Evolutionary conservation across 306 rosid genomes (phyloP), one percentile per base, ranked within the genome.

Genomic region (Cucumis melo): DNA sequence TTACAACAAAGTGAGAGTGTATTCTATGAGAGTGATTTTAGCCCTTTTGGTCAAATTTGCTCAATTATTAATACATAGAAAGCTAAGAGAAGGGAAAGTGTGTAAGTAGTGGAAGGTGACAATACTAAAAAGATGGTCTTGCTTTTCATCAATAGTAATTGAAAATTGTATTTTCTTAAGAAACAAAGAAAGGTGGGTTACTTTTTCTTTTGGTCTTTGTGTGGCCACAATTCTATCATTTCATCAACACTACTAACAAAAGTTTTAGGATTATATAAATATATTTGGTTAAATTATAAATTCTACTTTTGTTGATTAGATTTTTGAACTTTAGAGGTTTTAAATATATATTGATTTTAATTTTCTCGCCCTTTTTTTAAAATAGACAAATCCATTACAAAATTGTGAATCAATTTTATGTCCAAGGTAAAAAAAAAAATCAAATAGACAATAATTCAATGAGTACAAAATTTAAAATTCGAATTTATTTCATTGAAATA

Each of bases 11-110:
- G 48, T 34, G 32, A 42, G 65, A 81, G 61, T 75, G 21, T 68
- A 55, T 82, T 82, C 53, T 64, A 50, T 1, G 20, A 78, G 84
- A 86, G 85, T 80, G 81, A 80, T 56, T 79, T 63, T 56, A 81
- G 61, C 73, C 78, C 53, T 36, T 54, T 11, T 34, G 51, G 77
- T 72, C 77, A 57, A 84, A 81, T 64, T 75, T 8, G 83, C 55
- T 74, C 80, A 48, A 59, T 82, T 70, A 73, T 76, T 78, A 81
- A 72, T 64, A 65, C 75, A 75, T 79, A 46, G 46, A 82, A 48
- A 71, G 62, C 56, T 65, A 34, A 63, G 65, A 44, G 66, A 63
- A 80, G 56, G 80, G 81, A 50, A 79, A 81, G 79, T 2, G 58
- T 71, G 58, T 21, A 13, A 78, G 74, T 42, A 70, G 80, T 66